Conservation (phyloP, 208 protist species). For the Kentomonas sorsogonicus region DNA sequence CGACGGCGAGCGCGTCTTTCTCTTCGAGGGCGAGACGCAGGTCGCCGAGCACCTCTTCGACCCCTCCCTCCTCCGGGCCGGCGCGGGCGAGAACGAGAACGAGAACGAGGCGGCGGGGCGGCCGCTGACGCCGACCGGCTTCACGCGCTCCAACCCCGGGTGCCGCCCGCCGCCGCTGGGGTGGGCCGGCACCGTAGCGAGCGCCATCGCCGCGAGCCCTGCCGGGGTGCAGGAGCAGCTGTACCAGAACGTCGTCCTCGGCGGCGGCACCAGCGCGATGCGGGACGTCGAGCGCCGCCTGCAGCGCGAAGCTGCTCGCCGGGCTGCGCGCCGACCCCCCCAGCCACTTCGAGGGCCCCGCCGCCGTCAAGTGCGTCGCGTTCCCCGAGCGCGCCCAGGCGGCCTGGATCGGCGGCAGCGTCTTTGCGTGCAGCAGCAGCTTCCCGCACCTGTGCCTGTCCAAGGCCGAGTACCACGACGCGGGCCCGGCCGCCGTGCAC, state of each 20-base stretch:
- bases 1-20: slow-evolving; percentile 82
- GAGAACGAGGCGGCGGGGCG: slow-evolving; percentile 15
- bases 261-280: slow-evolving; percentile 91
- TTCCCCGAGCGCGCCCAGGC: slow-evolving; percentile 71
- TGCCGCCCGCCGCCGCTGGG: slow-evolving; percentile 17
- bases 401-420: slow-evolving; percentile 84
- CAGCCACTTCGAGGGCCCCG: too few relatives aligned
- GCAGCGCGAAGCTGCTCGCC: slow-evolving; percentile 66
- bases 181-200: slow-evolving; percentile 46
- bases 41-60: slow-evolving; percentile 88
- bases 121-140: slow-evolving; percentile 38
- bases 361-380: slow-evolving; percentile 50
- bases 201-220: slow-evolving; percentile 43
- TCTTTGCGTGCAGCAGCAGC: slow-evolving; percentile 63
- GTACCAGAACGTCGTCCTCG: slow-evolving; percentile 91
- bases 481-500: slow-evolving; percentile 61
- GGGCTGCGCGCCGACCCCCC: slow-evolving; percentile 7
- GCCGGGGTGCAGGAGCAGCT: slow-evolving; percentile 33
- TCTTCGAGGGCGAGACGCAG: slow-evolving; percentile 73
- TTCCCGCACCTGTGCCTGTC: slow-evolving; percentile 69
- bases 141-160: slow-evolving; percentile 27
- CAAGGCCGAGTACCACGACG: slow-evolving; percentile 82
- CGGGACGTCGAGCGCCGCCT: slow-evolving; percentile 66
- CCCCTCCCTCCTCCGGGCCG: slow-evolving; percentile 30
- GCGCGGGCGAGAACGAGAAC: slow-evolving; percentile 36